A percentile compares a stretch with the other conserved stretches of the same genome.
These are phyloP conservation scores for Tripterygium wilfordii DNA, from an alignment of 177 flowering plant genomes.

Conservation along the genomic window DNA sequence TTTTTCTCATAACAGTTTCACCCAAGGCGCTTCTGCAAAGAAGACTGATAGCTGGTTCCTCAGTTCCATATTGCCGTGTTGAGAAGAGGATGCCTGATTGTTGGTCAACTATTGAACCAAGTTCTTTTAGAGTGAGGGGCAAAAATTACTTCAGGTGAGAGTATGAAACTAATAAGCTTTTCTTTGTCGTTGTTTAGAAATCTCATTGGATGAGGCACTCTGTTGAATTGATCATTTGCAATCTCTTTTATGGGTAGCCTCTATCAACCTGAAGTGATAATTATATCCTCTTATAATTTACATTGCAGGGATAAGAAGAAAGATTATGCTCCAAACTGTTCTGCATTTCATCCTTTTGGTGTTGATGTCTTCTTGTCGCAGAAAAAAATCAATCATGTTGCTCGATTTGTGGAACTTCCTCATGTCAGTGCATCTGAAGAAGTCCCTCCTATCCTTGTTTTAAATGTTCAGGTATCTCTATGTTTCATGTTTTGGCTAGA, in stretches of 20 bases:
- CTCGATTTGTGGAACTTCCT: conserved; percentile 68
- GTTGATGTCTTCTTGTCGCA: conserved; percentile 55
- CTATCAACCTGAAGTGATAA: too few species aligned
- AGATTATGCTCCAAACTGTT: conserved; percentile 49
- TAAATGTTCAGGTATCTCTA: conserved; percentile 57
- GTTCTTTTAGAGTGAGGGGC: conserved; percentile 27
- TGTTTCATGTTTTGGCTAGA: neutral
- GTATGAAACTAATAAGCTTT: neutral
- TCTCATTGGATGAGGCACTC: too few species aligned
- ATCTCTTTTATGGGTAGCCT: too few species aligned
- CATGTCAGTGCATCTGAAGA: conserved; percentile 26
- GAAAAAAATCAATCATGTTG: conserved; percentile 54
- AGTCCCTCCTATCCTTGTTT: conserved; percentile 54
- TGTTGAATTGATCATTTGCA: too few species aligned
- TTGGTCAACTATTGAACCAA: conserved; percentile 30
- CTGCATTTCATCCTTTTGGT: conserved; percentile 63
- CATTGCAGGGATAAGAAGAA: conserved; percentile 65
- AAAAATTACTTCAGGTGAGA: conserved; percentile 27
- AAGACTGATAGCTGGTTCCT: conserved; percentile 27
- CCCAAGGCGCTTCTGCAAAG: conserved; percentile 16
- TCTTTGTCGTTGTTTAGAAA: neutral
- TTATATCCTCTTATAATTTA: too few species aligned
- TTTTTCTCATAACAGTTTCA: conserved; percentile 18
- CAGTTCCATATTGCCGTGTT: conserved; percentile 20
- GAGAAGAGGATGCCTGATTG: conserved; percentile 26